Base-by-base conservation (phyloP, 2,329 filamentous ascomycete species). In the Neurospora sp. region DNA sequence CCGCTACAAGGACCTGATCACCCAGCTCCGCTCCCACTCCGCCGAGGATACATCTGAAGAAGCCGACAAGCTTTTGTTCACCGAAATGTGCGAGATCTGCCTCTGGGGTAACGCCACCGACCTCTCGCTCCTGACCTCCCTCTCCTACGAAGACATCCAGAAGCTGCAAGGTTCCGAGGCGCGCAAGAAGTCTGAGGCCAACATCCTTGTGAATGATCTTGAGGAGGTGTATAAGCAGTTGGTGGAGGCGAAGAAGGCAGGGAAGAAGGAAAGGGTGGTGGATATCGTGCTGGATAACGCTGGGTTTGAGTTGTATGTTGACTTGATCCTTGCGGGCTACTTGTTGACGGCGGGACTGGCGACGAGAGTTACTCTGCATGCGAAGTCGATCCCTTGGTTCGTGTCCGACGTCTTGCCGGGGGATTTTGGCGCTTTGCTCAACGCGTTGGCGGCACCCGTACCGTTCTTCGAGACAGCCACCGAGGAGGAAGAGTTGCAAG, bases 31-130 rank as follows among this genome's bases (percentile, higher is more conserved):
- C 57, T 79, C 81, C 8, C 79, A 83, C 69, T 85, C 86, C 74
- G 81, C 83, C 67, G 81, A 84, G 57, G 83, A 83, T 3, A 81
- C 82, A 23, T 17, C 69, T 0, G 86, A 88, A 38, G 87, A 90
- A 69, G 89, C 92, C 0, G 92, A 96, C 78, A 88, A 88, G 77
- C 81, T 94, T 0, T 83, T 97, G 36, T 98, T 98, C 81, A 85
- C 85, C 33, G 95, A 98, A 78, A 96, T 98, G 91, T 94, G 91
- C 80, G 93, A 97, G 83, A 96, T 97, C 75, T 97, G 94, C 78
- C 87, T 98, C 1, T 98, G 95, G 95, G 95, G 95, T 11, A 98
- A 98, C 79, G 96, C 95, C 1, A 98, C 95, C 0, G 96, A 98
- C 79, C 84, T 98, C 15, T 97, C 93, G 0, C 89, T 98, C 23